Evolutionary conservation across 257 asterid genomes (phyloP), one percentile per base, ranked within the genome.

Genomic region (Euphrasia confusa): DNA sequence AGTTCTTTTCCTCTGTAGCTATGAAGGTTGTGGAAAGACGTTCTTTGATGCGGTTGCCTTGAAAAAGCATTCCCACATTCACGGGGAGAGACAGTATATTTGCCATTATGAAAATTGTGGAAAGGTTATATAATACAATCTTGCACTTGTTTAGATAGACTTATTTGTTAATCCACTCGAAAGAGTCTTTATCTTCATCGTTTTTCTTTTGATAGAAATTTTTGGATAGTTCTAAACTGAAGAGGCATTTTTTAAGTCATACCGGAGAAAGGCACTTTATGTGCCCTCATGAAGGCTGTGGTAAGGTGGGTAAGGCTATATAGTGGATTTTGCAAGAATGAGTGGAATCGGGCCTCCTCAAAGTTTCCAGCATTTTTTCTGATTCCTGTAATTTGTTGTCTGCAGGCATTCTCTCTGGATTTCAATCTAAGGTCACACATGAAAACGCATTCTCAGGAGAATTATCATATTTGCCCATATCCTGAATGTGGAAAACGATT

Each of bases 211-310:
- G 17, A 5, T 30, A 93, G 97, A 93, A 89, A 87, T 93, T 93
- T 79, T 89, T 93, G 87, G 99, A 89, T 77, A 93, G 97, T 72
- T 93, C 99, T 66, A 93, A 93, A 78, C 83, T 93, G 45, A 93
- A 89, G 84, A 78, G 99, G 62, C 99, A 93, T 78, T 89, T 84
- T 71, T 86, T 93, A 70, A 93, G 83, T 73, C 99, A 93, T 76
- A 93, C 99, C 2, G 99, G 99, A 64, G 97, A 85, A 79, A 75
- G 99, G 72, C 96, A 87, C 74, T 93, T 75, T 68, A 84, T 89
- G n/a, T 93, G 99, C 71, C 97, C 99, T 7, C 89, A 89, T 72
- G 97, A 87, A 84, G 99, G 99, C 69, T 89, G 99, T 83, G 99
- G 99, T 50, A 93, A 93, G 97, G 99, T 93, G 78, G 82, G 79